Evolutionary conservation across 2,329 filamentous ascomycete genomes (phyloP), one percentile per base, ranked within the genome.

Genomic region (Verticillium klebahnii): DNA sequence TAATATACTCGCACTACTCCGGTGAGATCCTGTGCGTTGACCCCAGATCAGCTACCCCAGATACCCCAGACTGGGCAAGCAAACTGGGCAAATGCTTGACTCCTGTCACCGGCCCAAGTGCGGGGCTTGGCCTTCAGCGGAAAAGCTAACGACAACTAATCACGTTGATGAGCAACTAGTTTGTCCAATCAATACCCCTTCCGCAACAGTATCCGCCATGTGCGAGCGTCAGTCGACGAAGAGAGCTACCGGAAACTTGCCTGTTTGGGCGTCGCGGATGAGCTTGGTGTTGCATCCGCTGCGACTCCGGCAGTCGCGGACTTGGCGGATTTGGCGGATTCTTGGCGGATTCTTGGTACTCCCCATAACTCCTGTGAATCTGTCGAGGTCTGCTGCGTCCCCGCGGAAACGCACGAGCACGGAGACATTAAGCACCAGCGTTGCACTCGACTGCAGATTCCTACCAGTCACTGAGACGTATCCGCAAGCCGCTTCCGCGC

Each of bases 291-390:
- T 25, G 45, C 45, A 52, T 25, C 45, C n/a, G 19, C 19, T 23
- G 45, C 45, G 19, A 52, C 45, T 52, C 45, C 45, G 45, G 45
- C 29, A 25, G n/a, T 52, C n/a, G 23, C 55, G 55, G 55, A 57
- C 34, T 57, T 57, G 55, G 34, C 55, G 55, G 55, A 57, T 57
- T 57, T 37, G 55, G 31, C 55, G 55, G 55, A 57, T 57, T 57
- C 55, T 37, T 34, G 55, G 45, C 45, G 45, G 45, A 52, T 25
- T 52, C 45, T 25, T 52, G 45, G 45, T 23, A 23, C 12, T 4
- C 11, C 12, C 45, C 17, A 52, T 23, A 29, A 5, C 5, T 19
- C 11, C n/a, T 25, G 5, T n/a, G 31, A 57, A 17, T 57, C 17
- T 32, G 17, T 19, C 17, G 11, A 14, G 1, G 17, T 14, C 32